A percentile compares a stretch with the other conserved stretches of the same genome.
These are phyloP conservation scores for Calonectria pauciramosa DNA, from an alignment of 2,329 filamentous ascomycete genomes.

Conservation along the genomic window DNA sequence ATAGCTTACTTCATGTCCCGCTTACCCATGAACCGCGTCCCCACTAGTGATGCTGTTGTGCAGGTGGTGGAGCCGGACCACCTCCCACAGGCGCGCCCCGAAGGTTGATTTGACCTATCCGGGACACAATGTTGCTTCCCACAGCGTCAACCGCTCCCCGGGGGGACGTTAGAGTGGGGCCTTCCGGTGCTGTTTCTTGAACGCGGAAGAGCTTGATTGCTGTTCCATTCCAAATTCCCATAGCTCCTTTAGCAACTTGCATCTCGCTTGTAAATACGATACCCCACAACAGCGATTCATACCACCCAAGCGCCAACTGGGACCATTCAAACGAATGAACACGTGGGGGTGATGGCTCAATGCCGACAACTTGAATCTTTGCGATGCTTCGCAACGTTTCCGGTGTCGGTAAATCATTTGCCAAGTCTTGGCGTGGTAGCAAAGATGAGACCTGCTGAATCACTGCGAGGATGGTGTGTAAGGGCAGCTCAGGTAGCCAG, in stretches of 20 bases:
- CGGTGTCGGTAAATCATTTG: conserved; percentile 57
- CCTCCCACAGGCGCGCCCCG: conserved; percentile 58
- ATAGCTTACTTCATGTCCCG: neutral
- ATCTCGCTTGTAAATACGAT: conserved; percentile 94
- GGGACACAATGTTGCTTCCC: conserved; percentile 87
- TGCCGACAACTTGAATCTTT: conserved; percentile 74
- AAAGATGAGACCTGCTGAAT: conserved; percentile 76
- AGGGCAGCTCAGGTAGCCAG: conserved; percentile 91
- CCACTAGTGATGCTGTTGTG: conserved; percentile 26
- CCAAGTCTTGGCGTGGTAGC: conserved; percentile 65
- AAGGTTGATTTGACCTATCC: conserved; percentile 86
- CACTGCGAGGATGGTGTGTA: conserved; percentile 86
- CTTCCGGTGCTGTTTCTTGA: conserved; percentile 84
- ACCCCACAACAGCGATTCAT: conserved; percentile 93
- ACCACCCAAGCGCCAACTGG: conserved; percentile 91
- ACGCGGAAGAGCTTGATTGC: conserved; percentile 90
- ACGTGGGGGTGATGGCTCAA: conserved; percentile 81
- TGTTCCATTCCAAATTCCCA: conserved; percentile 95
- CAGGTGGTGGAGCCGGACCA: conserved; percentile 32
- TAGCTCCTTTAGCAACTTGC: conserved; percentile 86
- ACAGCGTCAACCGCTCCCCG: conserved; percentile 94
- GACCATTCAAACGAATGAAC: conserved; percentile 97
- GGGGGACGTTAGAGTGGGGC: conserved; percentile 86
- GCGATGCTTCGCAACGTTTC: conserved; percentile 69
- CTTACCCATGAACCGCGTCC: conserved; percentile 4